Evolutionary conservation across 1,139 yeast genomes (phyloP), one percentile per base, ranked within the genome.

Genomic region (Candida glucosophila): DNA sequence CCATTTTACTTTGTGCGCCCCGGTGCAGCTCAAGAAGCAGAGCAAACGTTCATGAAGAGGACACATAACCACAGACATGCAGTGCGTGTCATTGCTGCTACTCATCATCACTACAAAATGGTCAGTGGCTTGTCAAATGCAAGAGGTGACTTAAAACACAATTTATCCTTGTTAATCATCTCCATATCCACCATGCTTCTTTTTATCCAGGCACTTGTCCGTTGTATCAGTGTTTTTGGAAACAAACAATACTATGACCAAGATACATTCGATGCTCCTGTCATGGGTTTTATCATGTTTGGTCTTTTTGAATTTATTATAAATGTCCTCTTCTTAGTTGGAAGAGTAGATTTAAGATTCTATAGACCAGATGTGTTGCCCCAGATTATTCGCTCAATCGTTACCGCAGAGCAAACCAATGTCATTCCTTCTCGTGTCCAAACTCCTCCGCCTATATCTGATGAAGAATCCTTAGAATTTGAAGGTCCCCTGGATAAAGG

Each of bases 341-440:
- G 68, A 8, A 54, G 70, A 43, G 66, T 58, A 18, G 70, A 63
- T 39, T 53, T 63, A 35, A 43, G 70, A 32, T 63, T 62, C 45
- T 63, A 63, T 47, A 54, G 65, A 35, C 69, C 70, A 22, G 68
- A 62, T 42, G 40, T 46, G 9, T 55, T 62, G 33, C 68, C 68
- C 2, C 40, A 38, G 11, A 45, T 43, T 29, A 62, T 61, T 22
- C 45, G 65, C 35, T 43, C 52, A 9, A 59, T 61, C 35, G 46
- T 59, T 24, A 60, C 67, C 2, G 67, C 67, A 2, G 62, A 60
- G 34, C 66, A 58, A 36, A 47, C 58, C 4, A 43, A 34, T 25
- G 8, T 14, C 19, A 34, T 38, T 18, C 43, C 41, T 18, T 41
- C 54, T 10, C 47, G 40, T 14, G 41, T 39, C 19, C 48, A 43